Percentiles rank a stretch among this genome's conserved stretches.
Conservation (phyloP, 1,139 yeast genomes). For the Eremothecium sinecaudum region DNA sequence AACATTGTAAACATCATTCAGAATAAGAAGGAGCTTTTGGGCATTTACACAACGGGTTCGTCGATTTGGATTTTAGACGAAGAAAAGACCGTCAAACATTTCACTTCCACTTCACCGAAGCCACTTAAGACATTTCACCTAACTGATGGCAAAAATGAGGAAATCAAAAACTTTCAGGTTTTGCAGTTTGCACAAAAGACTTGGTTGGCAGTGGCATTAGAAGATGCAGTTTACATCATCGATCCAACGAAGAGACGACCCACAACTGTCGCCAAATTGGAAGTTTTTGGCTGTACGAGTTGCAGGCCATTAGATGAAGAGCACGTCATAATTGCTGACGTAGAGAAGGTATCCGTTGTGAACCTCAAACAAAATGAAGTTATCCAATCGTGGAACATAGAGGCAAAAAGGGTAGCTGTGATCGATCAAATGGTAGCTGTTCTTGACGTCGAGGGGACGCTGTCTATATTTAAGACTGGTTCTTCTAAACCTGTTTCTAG, state of each 20-base stretch:
- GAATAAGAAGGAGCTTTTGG: constrained; percentile 23
- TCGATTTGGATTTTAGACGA: constrained; percentile 27
- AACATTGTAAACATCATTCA: constrained; percentile 29
- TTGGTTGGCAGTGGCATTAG: constrained; percentile 17
- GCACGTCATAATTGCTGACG: constrained; percentile 18
- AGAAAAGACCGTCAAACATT: constrained; percentile 27
- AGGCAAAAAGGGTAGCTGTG: constrained; percentile 17
- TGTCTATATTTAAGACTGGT: constrained; percentile 15
- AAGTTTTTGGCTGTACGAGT: constrained; percentile 14
- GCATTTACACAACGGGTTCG: constrained; percentile 20
- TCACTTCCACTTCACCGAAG: constrained; percentile 23
- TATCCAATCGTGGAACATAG: constrained; percentile 18
- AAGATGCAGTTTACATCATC: constrained; percentile 22
- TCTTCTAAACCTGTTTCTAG: constrained; percentile 13
- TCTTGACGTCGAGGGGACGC: constrained; percentile 16
- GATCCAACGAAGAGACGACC: constrained; percentile 31
- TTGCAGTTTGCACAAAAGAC: constrained; percentile 13
- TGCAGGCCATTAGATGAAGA: constrained; percentile 19
- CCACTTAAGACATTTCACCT: constrained; percentile 29
- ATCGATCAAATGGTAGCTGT: constrained; percentile 17
- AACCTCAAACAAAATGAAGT: constrained; percentile 13
- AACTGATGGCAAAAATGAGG: constrained; percentile 26
- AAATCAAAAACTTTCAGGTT: constrained; percentile 22
- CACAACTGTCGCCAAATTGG: constrained; percentile 19
- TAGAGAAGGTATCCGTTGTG: constrained; percentile 16